A percentile compares a stretch with the other conserved stretches of the same genome.
These are phyloP conservation scores for Posidonia oceanica DNA, from an alignment of 116 monocot genomes.

Conservation along the genomic window DNA sequence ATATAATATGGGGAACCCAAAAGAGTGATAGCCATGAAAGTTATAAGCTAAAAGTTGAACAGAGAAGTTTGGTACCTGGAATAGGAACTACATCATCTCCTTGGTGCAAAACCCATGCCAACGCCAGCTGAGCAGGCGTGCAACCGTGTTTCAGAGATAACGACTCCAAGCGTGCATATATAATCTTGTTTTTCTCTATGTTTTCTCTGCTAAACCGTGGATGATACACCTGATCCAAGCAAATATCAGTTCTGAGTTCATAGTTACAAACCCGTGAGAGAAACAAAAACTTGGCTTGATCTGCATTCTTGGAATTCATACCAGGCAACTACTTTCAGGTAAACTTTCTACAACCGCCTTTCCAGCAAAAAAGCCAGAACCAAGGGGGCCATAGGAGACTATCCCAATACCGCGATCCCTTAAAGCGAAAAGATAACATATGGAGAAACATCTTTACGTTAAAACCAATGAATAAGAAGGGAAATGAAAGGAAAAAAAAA, in stretches of 20 bases:
- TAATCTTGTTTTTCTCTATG: slow-evolving; percentile 8
- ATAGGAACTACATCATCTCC: slow-evolving; percentile 24
- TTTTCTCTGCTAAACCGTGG: slow-evolving; percentile 24
- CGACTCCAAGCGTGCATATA: slow-evolving; percentile 9
- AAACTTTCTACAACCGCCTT: neutral
- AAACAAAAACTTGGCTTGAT: neutral
- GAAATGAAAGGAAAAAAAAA: no score
- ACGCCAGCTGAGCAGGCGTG: slow-evolving; percentile 23
- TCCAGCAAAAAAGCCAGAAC: neutral
- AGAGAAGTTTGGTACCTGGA: slow-evolving; percentile 6
- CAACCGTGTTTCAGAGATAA: slow-evolving; percentile 13
- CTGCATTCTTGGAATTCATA: neutral
- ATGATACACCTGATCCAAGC: neutral
- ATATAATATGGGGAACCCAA: no score
- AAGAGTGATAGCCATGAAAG: no score
- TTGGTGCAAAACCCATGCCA: slow-evolving; percentile 35
- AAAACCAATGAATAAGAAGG: no score
- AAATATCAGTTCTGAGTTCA: neutral
- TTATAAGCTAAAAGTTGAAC: no score
- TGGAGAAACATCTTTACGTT: no score
- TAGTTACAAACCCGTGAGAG: neutral
- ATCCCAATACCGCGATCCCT: slow-evolving; percentile 3
- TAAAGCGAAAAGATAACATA: neutral
- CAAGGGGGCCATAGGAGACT: neutral
- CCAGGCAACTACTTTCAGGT: neutral